Conservation (phyloP, 441 rosid genomes). For the Syzygium syzygioides region DNA sequence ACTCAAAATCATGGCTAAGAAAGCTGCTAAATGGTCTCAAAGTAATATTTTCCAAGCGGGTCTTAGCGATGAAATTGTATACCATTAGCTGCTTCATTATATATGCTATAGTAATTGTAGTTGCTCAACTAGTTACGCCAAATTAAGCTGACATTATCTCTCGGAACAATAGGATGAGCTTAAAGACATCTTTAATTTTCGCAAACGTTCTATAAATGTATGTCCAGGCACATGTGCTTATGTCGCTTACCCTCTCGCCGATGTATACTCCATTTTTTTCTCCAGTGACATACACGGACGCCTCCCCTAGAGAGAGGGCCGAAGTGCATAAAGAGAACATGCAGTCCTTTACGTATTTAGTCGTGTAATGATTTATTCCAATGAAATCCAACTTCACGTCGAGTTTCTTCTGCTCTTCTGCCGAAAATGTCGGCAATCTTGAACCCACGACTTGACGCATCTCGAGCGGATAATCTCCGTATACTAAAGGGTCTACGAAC, state of each 20-base stretch:
- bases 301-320: neutral
- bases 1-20: neutral
- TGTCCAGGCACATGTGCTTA: neutral
- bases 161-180: neutral
- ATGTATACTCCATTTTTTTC: constrained; percentile 7
- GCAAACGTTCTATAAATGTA: neutral
- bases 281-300: neutral
- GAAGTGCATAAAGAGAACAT: neutral
- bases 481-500: constrained; percentile 7
- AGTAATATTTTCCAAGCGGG: neutral
- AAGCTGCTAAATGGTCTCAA: neutral
- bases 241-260: neutral
- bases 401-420: neutral
- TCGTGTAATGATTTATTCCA: constrained; percentile 11
- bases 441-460: constrained; percentile 7
- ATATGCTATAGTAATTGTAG: neutral
- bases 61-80: neutral
- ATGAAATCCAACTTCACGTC: constrained; percentile 2
- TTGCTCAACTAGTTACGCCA: neutral
- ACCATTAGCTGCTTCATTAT: neutral
- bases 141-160: neutral
- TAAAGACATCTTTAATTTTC: neutral
- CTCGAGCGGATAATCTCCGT: constrained; percentile 10
- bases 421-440: constrained; percentile 1
- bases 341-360: constrained; percentile 3